Base-by-base conservation (phyloP, 2,329 filamentous ascomycete genomes). In the Epichloe gansuensis region DNA sequence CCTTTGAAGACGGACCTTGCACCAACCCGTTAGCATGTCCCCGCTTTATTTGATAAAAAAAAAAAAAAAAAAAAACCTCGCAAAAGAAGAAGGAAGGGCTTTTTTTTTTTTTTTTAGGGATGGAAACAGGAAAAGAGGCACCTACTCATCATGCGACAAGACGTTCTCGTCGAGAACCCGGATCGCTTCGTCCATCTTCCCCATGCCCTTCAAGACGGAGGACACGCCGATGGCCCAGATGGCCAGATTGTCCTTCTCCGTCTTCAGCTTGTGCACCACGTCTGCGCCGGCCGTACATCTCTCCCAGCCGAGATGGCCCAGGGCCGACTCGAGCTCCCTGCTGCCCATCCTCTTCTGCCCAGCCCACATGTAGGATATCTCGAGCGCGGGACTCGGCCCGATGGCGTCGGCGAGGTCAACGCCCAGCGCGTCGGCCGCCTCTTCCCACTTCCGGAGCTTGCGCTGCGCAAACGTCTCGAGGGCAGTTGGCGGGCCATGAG, bases 361-460 rank as follows among this genome's bases (percentile, higher is more conserved):
- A 62, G 88, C 91, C 91, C 91, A 97, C 61, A 97, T 82, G 66
- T 91, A 95, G 12, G 86, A 83, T 86, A 97, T 95, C 71, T 97
- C 93, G 61, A 90, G 81, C 0, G 88, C 74, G 0, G 93, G 93
- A 55, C 83, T 86, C 3, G 88, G 76, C 0, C 90, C 90, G 8
- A 94, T 75, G 0, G 86, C 90, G 60, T 97, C 91, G 2, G 86
- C 78, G 3, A 96, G 73, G 47, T 84, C 78, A 35, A 88, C 69
- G 2, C 77, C 74, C 67, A 83, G 78, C 46, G 78, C 73, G 62
- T 83, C 84, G 4, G 86, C 82, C 23, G 89, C 77, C 34, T 82
- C 81, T 62, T 94, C 85, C 91, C 91, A 96, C 67, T 95, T 95
- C 52, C 81, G 76, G 13, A 97, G 70, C 71, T 95, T 97, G 54